Evolutionary conservation across 345 rosid genomes (phyloP), one percentile per base, ranked within the genome.

Genomic region (Eucalyptus dawsonii): DNA sequence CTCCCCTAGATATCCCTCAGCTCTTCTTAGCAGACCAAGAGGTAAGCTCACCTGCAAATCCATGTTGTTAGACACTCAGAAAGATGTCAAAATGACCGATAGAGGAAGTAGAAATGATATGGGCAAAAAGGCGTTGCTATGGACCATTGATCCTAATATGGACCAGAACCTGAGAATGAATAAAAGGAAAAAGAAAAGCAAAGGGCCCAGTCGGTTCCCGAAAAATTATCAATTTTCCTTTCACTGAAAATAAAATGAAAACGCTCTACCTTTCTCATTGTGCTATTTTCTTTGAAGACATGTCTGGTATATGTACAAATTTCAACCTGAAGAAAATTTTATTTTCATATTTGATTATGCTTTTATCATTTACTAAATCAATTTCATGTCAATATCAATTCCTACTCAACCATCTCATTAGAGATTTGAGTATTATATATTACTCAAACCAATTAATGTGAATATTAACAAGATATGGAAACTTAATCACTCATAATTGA

Each of bases 21-120:
- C 92, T 94, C 94, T 93, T 93, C 92, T 93, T 87, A 93, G 91
- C 92, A 97, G 91, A 88, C 94, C 95, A 88, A 88, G 89, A 50
- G 94, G 93, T 89, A 97, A 90, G 91, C 88, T 91, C 88, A 97
- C 95, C 99, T 96, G 93, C 86, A 86, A 94, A 87, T 67, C 87
- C 44, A 2, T 58, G 72, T 86, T 37, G 80, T 90, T 81, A 89
- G 86, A 14, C 76, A 88, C 88, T 54, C 60, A 67, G 31, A 42
- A 88, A 90, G 89, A 49, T 37, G 27, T 51, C 19, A 81, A 88
- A 65, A 50, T 47, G 89, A 50, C 34, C 5, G 13, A 65, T 56
- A 29, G 40, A 44, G 24, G 58, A 86, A 80, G 3, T 21, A 24
- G 45, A 72, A 49, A 80, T 17, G 5, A 72, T 25, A 88, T 17